A percentile compares a stretch with the other conserved stretches of the same genome.
Evolutionary conservation across 2,329 filamentous ascomycete genomes (phyloP).

Genomic region (Penicillium sp.): DNA sequence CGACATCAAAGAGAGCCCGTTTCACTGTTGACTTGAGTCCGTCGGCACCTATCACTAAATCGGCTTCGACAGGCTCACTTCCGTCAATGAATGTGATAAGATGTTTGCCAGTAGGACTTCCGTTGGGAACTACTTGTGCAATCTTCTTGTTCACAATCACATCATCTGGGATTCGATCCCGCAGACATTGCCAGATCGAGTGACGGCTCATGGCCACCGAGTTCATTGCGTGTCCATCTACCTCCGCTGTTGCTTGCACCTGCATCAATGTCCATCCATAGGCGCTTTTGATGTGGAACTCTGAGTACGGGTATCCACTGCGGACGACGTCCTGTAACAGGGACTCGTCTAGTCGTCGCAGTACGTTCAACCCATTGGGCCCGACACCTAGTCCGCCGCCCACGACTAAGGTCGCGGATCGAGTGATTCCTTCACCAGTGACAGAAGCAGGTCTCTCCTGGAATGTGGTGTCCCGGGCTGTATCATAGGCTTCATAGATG

Average conservation of each 20-base stretch:
- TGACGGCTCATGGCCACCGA: constrained; percentile 41
- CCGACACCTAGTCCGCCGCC: constrained; percentile 41
- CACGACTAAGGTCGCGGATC: constrained; percentile 37
- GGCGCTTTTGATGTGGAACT: constrained; percentile 35
- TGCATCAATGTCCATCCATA: constrained; percentile 35
- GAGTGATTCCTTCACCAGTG: constrained; percentile 17
- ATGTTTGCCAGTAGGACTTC: constrained; percentile 22
- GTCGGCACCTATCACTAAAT: constrained; percentile 47
- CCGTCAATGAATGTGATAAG: constrained; percentile 37
- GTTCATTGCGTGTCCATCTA: constrained; percentile 19
- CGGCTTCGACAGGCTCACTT: constrained; percentile 33
- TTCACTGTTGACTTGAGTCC: constrained; percentile 40
- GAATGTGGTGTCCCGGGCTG: constrained; percentile 23
- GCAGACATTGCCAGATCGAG: constrained; percentile 39
- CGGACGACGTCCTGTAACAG: constrained; percentile 34
- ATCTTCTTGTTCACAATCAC: constrained; percentile 37
- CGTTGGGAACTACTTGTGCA: constrained; percentile 24
- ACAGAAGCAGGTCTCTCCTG: constrained; percentile 8
- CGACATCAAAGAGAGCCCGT: constrained; percentile 37
- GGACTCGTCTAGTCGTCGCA: constrained; percentile 37
- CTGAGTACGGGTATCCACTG: constrained; percentile 35
- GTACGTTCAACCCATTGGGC: constrained; percentile 42
- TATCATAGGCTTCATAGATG: constrained; percentile 45
- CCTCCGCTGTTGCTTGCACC: constrained; percentile 16
- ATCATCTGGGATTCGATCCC: constrained; percentile 34